Base-by-base conservation (phyloP, 1,284 basidiomycete species). In the Hemileia vastatrix region DNA sequence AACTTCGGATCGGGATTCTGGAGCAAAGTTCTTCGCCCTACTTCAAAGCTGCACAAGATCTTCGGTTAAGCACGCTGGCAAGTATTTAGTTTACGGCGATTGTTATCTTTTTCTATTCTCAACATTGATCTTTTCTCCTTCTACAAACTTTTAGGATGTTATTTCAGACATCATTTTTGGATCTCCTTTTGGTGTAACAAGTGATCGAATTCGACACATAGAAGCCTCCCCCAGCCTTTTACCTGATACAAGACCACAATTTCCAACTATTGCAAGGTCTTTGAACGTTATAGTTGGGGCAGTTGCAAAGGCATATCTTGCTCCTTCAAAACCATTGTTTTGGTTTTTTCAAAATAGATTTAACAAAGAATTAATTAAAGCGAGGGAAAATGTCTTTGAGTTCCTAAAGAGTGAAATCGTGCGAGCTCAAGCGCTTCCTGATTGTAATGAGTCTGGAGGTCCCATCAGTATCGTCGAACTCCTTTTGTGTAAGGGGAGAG, bases 31-130 rank as follows among this genome's bases (percentile, higher is more conserved):
- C 51, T n/a, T 50, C 54, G 45, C 32, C 47, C 21, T 61, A 54
- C 44, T 61, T 61, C 27, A 61, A 61, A 40, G 59, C 59, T 43
- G 59, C 59, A 6, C 59, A 61, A 54, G 59, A 61, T 61, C 32
- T 61, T 9, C 54, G 59, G 27, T 54, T 61, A 18, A 61, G 59
- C 49, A 61, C 59, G n/a, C 54, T 61, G 59, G 59, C 54, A 24
- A 50, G 24, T 1, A 21, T 24, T 50, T 50, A 21, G 15, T 4
- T 2, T 50, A n/a, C n/a, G n/a, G n/a, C n/a, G n/a, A n/a, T n/a
- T n/a, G n/a, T n/a, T n/a, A n/a, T n/a, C n/a, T n/a, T n/a, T n/a
- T n/a, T n/a, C n/a, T n/a, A n/a, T n/a, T n/a, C n/a, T 23, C 23
- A 11, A 36, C 31, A 27, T 55, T 2, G 23, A 23, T 27, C 19